Evolutionary conservation across 768 basidiomycete genomes (phyloP).

Genomic region (Auricularia cornea): DNA sequence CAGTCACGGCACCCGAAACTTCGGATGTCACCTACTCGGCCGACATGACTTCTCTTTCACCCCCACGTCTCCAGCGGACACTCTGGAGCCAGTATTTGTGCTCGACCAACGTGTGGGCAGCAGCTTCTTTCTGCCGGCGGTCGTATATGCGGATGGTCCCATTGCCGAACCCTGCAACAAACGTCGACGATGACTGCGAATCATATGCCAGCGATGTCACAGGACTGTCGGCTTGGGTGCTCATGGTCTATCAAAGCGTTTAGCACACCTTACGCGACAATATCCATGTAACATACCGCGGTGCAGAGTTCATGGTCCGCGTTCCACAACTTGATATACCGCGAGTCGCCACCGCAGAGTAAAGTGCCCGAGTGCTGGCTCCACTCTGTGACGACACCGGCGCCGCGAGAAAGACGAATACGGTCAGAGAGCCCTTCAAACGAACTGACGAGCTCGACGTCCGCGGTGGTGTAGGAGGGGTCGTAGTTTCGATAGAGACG

Average conservation of each 20-base stretch:
- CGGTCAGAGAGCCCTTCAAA: conserved; percentile 83
- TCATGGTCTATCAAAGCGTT: conserved; percentile 54
- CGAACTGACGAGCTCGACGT: conserved; percentile 86
- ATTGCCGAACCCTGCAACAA: conserved; percentile 88
- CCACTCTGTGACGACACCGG: conserved; percentile 88
- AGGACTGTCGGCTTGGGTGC: conserved; percentile 84
- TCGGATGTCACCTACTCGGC: conserved; percentile 49
- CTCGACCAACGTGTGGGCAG: conserved; percentile 67
- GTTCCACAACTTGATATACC: conserved; percentile 88
- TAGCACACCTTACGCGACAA: neutral
- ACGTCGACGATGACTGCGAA: conserved; percentile 62
- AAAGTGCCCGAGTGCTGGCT: conserved; percentile 79
- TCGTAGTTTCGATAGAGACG: conserved; percentile 93
- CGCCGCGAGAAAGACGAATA: conserved; percentile 50
- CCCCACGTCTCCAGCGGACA: conserved; percentile 72
- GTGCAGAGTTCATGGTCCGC: conserved; percentile 79
- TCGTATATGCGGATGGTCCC: conserved; percentile 88
- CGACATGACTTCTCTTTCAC: conserved; percentile 65
- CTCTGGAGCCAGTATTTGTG: conserved; percentile 88
- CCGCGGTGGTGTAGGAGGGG: conserved; percentile 47
- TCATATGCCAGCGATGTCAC: conserved; percentile 82
- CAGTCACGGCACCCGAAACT: too few relatives aligned
- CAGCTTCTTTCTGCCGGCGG: conserved; percentile 77
- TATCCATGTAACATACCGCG: conserved; percentile 39
- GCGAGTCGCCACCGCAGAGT: conserved; percentile 86